A percentile compares a stretch with the other conserved stretches of the same genome.
These are phyloP conservation scores for Microthlaspi erraticum DNA, from an alignment of 345 rosid species.

Conservation along the genomic window DNA sequence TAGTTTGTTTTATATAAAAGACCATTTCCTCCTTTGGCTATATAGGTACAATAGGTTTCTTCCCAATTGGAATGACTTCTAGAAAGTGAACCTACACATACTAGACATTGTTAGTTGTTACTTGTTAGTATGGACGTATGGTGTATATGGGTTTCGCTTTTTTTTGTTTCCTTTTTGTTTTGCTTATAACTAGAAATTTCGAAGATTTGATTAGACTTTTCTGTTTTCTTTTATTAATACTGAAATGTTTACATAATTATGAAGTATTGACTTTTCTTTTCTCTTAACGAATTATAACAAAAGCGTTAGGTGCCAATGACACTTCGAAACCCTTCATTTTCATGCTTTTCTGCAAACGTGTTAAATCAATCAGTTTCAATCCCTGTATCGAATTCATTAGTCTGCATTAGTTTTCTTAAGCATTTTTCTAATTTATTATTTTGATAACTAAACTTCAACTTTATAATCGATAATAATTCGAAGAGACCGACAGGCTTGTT, in stretches of 20 bases:
- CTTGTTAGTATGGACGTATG: neutral
- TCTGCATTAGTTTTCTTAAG: neutral
- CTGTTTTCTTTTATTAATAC: neutral
- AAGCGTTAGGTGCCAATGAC: slow-evolving; percentile 45
- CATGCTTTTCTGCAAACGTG: slow-evolving; percentile 30
- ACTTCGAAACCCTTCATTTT: slow-evolving; percentile 40
- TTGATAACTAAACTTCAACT: slow-evolving; percentile 27
- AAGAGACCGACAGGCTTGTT: slow-evolving; percentile 23
- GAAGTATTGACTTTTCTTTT: slow-evolving; percentile 31
- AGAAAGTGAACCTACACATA: slow-evolving; percentile 11
- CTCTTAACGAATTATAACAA: slow-evolving; percentile 26
- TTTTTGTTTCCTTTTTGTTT: neutral
- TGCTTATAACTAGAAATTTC: neutral
- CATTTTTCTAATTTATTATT: slow-evolving; percentile 10
- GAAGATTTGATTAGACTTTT: neutral
- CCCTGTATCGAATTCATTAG: slow-evolving; percentile 25
- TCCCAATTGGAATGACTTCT: slow-evolving; percentile 12
- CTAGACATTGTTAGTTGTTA: too few species aligned
- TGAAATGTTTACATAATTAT: slow-evolving; percentile 3
- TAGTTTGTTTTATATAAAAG: too few species aligned
- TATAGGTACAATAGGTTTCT: neutral
- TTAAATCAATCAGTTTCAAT: slow-evolving; percentile 41
- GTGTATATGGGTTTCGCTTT: neutral
- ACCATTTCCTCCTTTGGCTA: neutral
- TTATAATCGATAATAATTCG: slow-evolving; percentile 15